phyloP scores from a whole-genome alignment of 177 flowering plant species.

The Vitis hybrid region DNA sequence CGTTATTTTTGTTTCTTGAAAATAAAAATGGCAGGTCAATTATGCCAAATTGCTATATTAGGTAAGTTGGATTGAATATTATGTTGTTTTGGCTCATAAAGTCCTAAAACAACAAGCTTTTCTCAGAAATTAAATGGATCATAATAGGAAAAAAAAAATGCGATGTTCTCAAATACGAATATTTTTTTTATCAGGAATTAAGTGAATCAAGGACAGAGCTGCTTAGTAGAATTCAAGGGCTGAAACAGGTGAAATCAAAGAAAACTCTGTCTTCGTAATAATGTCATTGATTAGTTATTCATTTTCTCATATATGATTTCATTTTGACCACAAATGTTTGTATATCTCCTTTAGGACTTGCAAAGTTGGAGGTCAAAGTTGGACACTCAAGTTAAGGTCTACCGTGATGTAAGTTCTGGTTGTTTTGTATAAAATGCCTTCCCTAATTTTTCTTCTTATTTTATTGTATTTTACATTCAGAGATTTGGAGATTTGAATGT shows the following conservation, averaged over 20 bases:
- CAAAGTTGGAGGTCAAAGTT: constrained; percentile 87
- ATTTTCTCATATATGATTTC: background rate
- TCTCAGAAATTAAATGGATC: no score
- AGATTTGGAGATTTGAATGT: background rate
- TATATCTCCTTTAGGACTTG: constrained; percentile 52
- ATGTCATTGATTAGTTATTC: background rate
- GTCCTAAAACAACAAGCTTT: no score
- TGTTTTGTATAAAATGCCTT: background rate
- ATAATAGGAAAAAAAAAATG: no score
- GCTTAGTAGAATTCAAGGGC: constrained; percentile 67
- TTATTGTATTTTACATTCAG: background rate
- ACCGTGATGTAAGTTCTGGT: constrained; percentile 64
- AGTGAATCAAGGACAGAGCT: constrained; percentile 76
- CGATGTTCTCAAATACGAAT: background rate
- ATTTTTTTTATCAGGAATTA: constrained; percentile 53
- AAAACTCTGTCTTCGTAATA: no score
- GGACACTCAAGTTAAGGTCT: constrained; percentile 77
- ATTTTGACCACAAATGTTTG: background rate
- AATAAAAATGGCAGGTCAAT: background rate
- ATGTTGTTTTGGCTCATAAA: background rate
- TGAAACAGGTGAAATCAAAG: constrained; percentile 60
- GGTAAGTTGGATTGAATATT: no score
- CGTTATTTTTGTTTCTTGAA: background rate
- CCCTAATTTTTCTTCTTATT: background rate
- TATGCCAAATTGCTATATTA: no score